These are phyloP conservation scores for Rutstroemia sp. DNA, from an alignment of 2,329 filamentous ascomycete species.

Conservation along the genomic window DNA sequence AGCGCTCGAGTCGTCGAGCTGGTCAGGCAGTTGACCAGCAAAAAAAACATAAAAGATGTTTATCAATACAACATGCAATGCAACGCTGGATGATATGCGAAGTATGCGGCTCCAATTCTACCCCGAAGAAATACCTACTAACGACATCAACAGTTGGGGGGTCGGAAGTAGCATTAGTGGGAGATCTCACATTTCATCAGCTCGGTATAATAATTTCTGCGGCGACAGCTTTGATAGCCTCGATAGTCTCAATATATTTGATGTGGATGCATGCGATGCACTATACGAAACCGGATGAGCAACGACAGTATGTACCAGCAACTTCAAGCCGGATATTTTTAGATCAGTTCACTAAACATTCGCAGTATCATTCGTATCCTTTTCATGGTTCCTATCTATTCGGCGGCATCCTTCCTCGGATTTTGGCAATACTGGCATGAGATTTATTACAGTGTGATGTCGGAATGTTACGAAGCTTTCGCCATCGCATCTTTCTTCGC, in stretches of 20 bases:
- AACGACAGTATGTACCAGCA: constrained; percentile 41
- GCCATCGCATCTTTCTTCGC: constrained; percentile 83
- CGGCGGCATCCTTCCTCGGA: constrained; percentile 64
- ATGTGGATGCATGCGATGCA: constrained; percentile 52
- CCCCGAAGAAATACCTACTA: constrained; percentile 12
- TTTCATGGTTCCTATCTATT: constrained; percentile 80
- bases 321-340: background rate
- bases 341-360: constrained; percentile 8
- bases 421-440: constrained; percentile 69
- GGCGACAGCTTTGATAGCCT: constrained; percentile 41
- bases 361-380: constrained; percentile 76
- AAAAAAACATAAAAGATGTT: constrained; percentile 1
- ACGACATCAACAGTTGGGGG: constrained; percentile 24
- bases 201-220: constrained; percentile 46
- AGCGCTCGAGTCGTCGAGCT: constrained; percentile 3
- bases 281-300: constrained; percentile 53
- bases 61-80: constrained; percentile 26
- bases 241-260: constrained; percentile 46
- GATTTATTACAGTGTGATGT: constrained; percentile 73
- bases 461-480: constrained; percentile 85
- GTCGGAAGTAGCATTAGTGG: constrained; percentile 40
- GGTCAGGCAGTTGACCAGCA: constrained; percentile 1
- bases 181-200: constrained; percentile 45
- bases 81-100: constrained; percentile 31
- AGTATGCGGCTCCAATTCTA: constrained; percentile 22